Evolutionary conservation across 2,329 filamentous ascomycete species (phyloP), one percentile per base, ranked within the genome.

Genomic region (Chrysoporthe puriensis): DNA sequence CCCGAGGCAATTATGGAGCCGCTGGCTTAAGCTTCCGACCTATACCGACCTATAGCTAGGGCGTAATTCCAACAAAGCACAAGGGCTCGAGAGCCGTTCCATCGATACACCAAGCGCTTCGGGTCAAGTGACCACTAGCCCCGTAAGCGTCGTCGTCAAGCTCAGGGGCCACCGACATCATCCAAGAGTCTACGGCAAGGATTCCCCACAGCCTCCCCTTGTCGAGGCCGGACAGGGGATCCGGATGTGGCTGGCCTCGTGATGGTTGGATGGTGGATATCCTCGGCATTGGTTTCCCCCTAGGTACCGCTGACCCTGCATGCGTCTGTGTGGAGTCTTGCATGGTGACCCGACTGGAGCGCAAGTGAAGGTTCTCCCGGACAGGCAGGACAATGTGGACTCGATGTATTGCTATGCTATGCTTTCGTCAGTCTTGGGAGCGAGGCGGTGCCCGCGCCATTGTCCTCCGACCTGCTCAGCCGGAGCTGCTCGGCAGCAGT

Each of bases 241-340:
- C 46, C 9, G 32, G 32, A 43, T 34, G 5, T 42, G 26, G 16
- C 8, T 40, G 62, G 40, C 50, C 48, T 44, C 50, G 62, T 64
- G 36, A 60, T 50, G 36, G 46, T n/a, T n/a, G 8, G 4, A 43
- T 36, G 13, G 40, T 60, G 59, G 59, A 64, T 64, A 64, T 57
- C 62, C 52, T 64, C 62, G 62, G 62, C 62, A 64, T 64, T 57
- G 46, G n/a, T 50, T 54, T 54, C 26, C 48, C 36, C 21, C 11
- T 43, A 36, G 18, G 36, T 60, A 42, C 36, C 36, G 36, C 36
- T 40, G 36, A 6, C 4, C 36, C 36, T 40, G 36, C 36, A 6
- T 40, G 36, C 36, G 9, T 40, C 9, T 7, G 26, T 40, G 32
- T 34, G 40, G n/a, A 18, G 16, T 40, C 36, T 9, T 40, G 36